Base-by-base conservation (phyloP, 495 filamentous ascomycete genomes). In the Penicillium lagena region DNA sequence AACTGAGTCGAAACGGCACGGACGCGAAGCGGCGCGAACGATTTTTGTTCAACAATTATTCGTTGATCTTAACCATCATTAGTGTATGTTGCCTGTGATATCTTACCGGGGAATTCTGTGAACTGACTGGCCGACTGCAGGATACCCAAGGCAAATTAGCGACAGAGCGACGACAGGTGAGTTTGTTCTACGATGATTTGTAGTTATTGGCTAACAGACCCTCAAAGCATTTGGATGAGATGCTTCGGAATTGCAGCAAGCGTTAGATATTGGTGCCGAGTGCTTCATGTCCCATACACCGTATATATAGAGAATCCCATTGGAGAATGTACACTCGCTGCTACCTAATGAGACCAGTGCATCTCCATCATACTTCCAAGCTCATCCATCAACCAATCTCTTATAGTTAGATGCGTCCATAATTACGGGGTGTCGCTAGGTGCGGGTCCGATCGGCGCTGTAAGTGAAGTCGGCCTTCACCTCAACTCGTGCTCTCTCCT, bases 31-130 rank as follows among this genome's bases (percentile, higher is more conserved):
- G 89, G 67, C 68, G 87, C 54, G 87, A 90, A 59, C 71, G 94
- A 46, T 96, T 97, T 52, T 66, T 97, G 51, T 87, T 80, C 55
- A 97, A 96, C 62, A 97, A 98, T 59, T 97, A 95, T 67, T 87
- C 83, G 39, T 72, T 98, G 55, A 78, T 98, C 9, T 64, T 89
- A 64, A 95, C 94, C 8, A 95, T 98, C 47, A 83, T 98, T 49
- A 83, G 84, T 53, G 77, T 79, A 67, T 29, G 70, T 67, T 40
- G 27, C 12, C 35, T 29, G 12, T 31, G 9, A 12, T 37, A 0
- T 30, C 28, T 1, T 27, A 7, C n/a, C 15, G 7, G 5, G 10
- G 34, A 8, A 9, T 12, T n/a, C 39, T 58, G 43, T 64, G 67
- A 32, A 67, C 47, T n/a, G 6, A 12, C 9, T 12, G 22, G 22